Evolutionary conservation across 1,139 yeast species (phyloP).

Genomic region (Arxiozyma slooffiae): DNA sequence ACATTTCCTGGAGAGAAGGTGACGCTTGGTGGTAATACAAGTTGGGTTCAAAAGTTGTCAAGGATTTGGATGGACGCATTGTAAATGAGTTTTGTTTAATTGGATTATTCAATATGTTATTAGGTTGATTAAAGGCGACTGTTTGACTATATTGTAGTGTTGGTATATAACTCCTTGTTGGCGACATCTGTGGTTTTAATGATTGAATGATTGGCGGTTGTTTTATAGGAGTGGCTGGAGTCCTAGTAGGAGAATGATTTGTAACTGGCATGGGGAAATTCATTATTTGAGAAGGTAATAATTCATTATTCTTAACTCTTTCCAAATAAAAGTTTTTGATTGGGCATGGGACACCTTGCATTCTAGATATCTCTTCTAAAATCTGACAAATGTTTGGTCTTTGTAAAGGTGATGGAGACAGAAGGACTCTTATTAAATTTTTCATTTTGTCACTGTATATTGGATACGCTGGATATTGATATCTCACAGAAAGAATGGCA

Average conservation of each 20-base stretch:
- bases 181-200: constrained; percentile 5
- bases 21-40: neutral
- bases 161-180: neutral
- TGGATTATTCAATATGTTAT: neutral
- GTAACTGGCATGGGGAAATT: neutral
- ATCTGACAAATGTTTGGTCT: constrained; percentile 67
- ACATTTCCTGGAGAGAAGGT: neutral
- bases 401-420: constrained; percentile 58
- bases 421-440: constrained; percentile 51
- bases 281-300: neutral
- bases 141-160: constrained; percentile 1
- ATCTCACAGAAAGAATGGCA: constrained; percentile 61
- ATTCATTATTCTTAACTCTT: constrained; percentile 14
- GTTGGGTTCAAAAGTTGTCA: neutral
- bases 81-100: neutral
- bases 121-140: neutral
- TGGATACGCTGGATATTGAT: constrained; percentile 46
- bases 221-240: neutral
- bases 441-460: constrained; percentile 42
- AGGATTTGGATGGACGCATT: constrained; percentile 1
- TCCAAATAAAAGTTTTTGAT: constrained; percentile 30
- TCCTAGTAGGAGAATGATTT: neutral
- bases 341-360: constrained; percentile 48
- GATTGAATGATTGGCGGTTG: neutral
- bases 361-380: constrained; percentile 53